Base-by-base conservation (phyloP, 352 stramenopile genomes). In the Phytophthora citricola region DNA sequence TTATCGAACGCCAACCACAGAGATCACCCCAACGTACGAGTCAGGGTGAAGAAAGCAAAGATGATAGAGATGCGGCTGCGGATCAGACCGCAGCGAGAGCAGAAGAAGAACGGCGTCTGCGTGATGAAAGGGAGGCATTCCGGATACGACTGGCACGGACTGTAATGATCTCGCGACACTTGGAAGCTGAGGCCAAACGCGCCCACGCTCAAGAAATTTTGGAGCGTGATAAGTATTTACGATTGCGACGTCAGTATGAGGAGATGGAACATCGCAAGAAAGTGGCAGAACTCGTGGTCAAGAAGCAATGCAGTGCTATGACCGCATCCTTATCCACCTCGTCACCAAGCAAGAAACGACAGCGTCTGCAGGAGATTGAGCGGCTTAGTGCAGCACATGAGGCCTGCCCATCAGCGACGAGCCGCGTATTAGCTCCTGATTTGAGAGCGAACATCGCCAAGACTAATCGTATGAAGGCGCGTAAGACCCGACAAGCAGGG, bases 81-180 rank as follows among this genome's bases (percentile, higher is more conserved):
- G 27, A 24, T 52, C 32, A 64, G 32, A 17, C 40, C 2, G 24
- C 32, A 38, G 39, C 27, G 20, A 61, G 66, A 50, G 65, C 32
- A 43, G 58, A 66, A 54, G 58, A 68, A 39, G 61, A 79, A 32
- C 66, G 32, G 9, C 24, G 27, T 60, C 17, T 79, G 3, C 60
- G 65, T 1, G 46, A 88, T 32, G 60, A 78, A 34, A 68, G 45
- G 22, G 79, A 90, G 32, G 73, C 76, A 32, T 91, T 90, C 45
- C 81, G 81, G 78, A 93, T 90, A 91, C 79, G 74, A 70, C 41
- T 93, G 62, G 68, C 64, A 38, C 82, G 76, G 5, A 87, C 76
- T 17, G 69, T 79, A n/a, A 77, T 72, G 26, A 69, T 90, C 31
- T 75, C 76, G 0, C 69, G 71, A 5, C 69, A 54, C 15, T 58